Evolutionary conservation across 192 early-diverging fungal species (phyloP).

Genomic region (Coemansia sp.): DNA sequence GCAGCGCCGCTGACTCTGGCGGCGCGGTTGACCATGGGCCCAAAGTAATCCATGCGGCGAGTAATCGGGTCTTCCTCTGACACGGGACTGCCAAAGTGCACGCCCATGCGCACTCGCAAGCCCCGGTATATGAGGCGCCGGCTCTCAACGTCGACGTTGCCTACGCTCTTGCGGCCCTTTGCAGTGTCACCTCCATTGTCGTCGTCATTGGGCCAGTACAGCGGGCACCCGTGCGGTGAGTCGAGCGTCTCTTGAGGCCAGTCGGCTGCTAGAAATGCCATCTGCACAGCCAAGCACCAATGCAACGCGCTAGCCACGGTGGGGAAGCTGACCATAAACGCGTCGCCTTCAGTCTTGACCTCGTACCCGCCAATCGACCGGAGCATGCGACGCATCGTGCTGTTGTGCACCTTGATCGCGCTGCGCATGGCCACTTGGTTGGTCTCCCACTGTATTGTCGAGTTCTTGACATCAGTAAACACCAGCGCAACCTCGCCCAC

Average conservation of each 20-base stretch:
- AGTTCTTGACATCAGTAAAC: conserved; percentile 95
- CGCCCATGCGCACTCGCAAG: conserved; percentile 90
- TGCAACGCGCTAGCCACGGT: conserved; percentile 77
- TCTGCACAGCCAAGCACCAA: conserved; percentile 89
- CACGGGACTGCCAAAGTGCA: conserved; percentile 87
- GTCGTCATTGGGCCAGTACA: conserved; percentile 63
- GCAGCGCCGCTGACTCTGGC: conserved; percentile 81
- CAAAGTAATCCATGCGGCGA: conserved; percentile 95
- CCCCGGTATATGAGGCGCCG: conserved; percentile 76
- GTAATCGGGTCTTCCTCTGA: conserved; percentile 90
- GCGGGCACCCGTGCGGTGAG: conserved; percentile 72
- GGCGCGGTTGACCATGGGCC: conserved; percentile 90
- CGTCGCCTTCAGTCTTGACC: conserved; percentile 95
- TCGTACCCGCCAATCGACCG: conserved; percentile 88
- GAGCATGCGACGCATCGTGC: conserved; percentile 79
- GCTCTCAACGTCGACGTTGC: conserved; percentile 24
- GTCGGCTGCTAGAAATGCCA: conserved; percentile 76
- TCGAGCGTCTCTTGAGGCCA: conserved; percentile 89
- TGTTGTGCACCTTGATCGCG: conserved; percentile 86
- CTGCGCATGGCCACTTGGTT: conserved; percentile 80
- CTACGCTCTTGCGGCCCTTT: conserved; percentile 15
- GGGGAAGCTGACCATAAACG: conserved; percentile 92
- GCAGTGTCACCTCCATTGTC: conserved; percentile 12
- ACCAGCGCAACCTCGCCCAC: conserved; percentile 82
- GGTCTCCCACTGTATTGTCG: conserved; percentile 91